These are phyloP conservation scores for Rubia occidens DNA, from an alignment of 305 asterid genomes.

Conservation along the genomic window DNA sequence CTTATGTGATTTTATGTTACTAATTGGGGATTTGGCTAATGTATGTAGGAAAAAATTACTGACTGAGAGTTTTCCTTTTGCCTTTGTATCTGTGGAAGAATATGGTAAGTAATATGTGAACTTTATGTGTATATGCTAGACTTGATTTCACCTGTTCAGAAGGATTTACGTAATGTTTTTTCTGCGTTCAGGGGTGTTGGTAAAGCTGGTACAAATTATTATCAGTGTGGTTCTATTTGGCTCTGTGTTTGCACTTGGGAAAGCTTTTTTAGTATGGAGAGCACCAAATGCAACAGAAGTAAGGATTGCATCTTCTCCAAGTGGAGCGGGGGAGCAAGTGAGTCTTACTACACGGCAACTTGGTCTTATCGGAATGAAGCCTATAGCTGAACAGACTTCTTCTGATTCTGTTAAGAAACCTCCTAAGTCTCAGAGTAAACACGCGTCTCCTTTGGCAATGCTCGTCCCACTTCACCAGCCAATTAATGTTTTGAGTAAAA, in stretches of 20 bases:
- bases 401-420: conserved; percentile 55
- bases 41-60: conserved; percentile 38
- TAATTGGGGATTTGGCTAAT: conserved; percentile 10
- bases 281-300: conserved; percentile 32
- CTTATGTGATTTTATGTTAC: background rate
- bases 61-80: conserved; percentile 28
- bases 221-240: conserved; percentile 45
- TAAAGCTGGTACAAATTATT: conserved; percentile 32
- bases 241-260: conserved; percentile 49
- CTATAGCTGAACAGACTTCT: conserved; percentile 36
- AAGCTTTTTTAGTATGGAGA: conserved; percentile 55
- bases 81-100: conserved; percentile 40
- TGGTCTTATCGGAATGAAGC: conserved; percentile 61
- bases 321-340: conserved; percentile 52
- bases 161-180: background rate
- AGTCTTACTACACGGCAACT: conserved; percentile 62
- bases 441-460: conserved; percentile 45
- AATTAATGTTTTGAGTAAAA: conserved; percentile 33
- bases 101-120: conserved; percentile 44
- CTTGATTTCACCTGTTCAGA: background rate
- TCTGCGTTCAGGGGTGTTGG: conserved; percentile 39
- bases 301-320: conserved; percentile 39
- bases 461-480: conserved; percentile 83
- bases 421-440: conserved; percentile 45
- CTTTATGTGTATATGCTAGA: conserved; percentile 6